These are phyloP conservation scores for Cladophialophora bantiana DNA, from an alignment of 2,329 filamentous ascomycete species.

Conservation along the genomic window DNA sequence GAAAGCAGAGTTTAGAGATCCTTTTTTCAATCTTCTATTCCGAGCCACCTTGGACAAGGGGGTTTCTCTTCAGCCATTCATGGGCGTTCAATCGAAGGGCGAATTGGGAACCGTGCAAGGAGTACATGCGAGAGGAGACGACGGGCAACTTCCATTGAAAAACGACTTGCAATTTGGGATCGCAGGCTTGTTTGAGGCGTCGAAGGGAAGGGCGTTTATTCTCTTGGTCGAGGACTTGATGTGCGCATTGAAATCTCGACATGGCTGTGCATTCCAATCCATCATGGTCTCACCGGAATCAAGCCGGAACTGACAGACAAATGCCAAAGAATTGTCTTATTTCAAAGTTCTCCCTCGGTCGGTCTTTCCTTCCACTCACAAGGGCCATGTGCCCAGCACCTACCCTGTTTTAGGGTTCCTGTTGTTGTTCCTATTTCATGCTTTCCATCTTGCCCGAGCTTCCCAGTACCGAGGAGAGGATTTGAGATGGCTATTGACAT, in stretches of 20 bases:
- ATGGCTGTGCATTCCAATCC: neutral
- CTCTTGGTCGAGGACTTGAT: neutral
- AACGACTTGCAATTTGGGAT: neutral
- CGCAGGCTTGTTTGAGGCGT: conserved; percentile 5
- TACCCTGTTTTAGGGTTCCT: too few relatives aligned
- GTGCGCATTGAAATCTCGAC: conserved; percentile 4
- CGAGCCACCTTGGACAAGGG: conserved; percentile 4
- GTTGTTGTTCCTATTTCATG: too few relatives aligned
- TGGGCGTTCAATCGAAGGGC: neutral
- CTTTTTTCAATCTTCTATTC: conserved; percentile 2
- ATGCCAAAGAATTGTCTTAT: neutral
- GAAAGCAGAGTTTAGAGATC: neutral
- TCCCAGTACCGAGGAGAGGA: too few relatives aligned
- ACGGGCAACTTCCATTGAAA: conserved; percentile 5
- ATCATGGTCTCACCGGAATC: neutral
- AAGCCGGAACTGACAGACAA: neutral
- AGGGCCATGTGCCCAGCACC: neutral
- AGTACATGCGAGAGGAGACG: neutral
- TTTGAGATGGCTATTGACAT: too few relatives aligned
- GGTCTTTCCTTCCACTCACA: neutral
- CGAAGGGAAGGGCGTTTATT: neutral
- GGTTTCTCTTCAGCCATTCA: conserved; percentile 2
- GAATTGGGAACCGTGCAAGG: conserved; percentile 4
- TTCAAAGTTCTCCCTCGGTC: neutral
- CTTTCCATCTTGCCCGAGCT: too few relatives aligned